Base-by-base conservation (phyloP, 768 basidiomycete genomes). In the Boletales sp. region DNA sequence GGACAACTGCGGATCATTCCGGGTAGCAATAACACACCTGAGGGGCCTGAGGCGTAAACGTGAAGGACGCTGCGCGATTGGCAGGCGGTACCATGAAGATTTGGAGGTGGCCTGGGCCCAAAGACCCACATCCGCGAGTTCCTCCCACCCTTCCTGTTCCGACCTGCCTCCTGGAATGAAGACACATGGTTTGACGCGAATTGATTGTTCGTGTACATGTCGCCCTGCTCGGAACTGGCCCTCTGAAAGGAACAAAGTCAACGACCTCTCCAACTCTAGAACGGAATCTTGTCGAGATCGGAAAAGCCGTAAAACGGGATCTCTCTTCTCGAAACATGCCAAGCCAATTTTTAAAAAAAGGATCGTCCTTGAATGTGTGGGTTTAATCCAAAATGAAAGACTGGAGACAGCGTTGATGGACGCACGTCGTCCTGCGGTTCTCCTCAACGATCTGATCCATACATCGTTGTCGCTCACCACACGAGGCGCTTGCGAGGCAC, bases 1-100 rank as follows among this genome's bases (percentile, higher is more conserved):
- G 51, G 43, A 10, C 18, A 11, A 39, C 9, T 44, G 49, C 61
- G 63, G 63, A 64, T 66, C 63, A 63, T 58, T 41, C 63, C 63
- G 63, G 54, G 21, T 30, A 54, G 12, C 18, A 19, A 21, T 21
- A 18, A 17, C 9, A n/a, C 17, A 37, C 36, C 38, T 21, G 6
- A 12, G 35, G 35, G 7, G 18, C 21, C 11, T 19, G 10, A 21
- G 47, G 63, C 57, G 57, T 33, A 57, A 56, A 39, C 35, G 46
- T 55, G 56, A 57, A 50, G n/a, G 25, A 47, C 57, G 12, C 12
- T 50, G 48, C 19, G 48, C 19, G 52, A 56, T 60, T 52, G 44
- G 52, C 44, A 41, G 57, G 38, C 31, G 44, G 46, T 44, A 44
- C 39, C 30, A 48, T 37, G 36, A 32, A 50, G 25, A 39, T 40